These are phyloP conservation scores for Graphilbum fragrans DNA, from an alignment of 2,329 filamentous ascomycete genomes.

Conservation along the genomic window DNA sequence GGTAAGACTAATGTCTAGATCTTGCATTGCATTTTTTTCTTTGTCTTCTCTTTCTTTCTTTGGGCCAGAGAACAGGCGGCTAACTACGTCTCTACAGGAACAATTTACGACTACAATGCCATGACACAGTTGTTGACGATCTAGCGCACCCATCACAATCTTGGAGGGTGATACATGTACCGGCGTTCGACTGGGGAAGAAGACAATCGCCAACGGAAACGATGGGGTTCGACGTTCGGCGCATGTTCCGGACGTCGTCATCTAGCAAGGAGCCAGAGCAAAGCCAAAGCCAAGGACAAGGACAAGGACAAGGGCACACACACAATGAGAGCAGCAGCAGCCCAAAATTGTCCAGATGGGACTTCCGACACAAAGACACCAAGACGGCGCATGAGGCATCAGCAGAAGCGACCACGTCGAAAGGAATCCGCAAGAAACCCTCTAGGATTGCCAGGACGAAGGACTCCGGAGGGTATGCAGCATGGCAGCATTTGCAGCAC, in stretches of 20 bases:
- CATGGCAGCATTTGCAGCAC: too few species aligned
- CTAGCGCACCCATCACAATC: background rate
- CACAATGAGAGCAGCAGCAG: background rate
- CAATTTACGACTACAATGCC: background rate
- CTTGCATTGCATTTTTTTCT: background rate
- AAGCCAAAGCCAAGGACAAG: slow-evolving; percentile 4
- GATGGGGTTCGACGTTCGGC: slow-evolving; percentile 10
- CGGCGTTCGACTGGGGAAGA: background rate
- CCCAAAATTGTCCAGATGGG: background rate
- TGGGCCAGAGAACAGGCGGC: background rate
- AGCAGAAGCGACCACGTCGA: background rate
- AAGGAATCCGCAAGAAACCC: slow-evolving; percentile 5
- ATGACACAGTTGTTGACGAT: background rate
- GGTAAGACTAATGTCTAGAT: background rate
- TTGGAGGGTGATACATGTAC: too few species aligned
- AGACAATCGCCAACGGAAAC: background rate
- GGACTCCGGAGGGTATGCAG: slow-evolving; percentile 10
- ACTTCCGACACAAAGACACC: background rate
- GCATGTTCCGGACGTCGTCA: slow-evolving; percentile 8
- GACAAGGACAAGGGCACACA: slow-evolving; percentile 1
- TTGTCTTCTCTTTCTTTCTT: background rate
- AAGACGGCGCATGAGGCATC: background rate
- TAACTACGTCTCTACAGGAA: background rate
- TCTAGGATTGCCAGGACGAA: slow-evolving; percentile 4
- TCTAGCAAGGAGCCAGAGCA: slow-evolving; percentile 4